Percentiles rank a stretch among this genome's conserved stretches.
These are phyloP conservation scores for Salicornia ramosissima DNA, from an alignment of 148 eudicot genomes.

Conservation along the genomic window DNA sequence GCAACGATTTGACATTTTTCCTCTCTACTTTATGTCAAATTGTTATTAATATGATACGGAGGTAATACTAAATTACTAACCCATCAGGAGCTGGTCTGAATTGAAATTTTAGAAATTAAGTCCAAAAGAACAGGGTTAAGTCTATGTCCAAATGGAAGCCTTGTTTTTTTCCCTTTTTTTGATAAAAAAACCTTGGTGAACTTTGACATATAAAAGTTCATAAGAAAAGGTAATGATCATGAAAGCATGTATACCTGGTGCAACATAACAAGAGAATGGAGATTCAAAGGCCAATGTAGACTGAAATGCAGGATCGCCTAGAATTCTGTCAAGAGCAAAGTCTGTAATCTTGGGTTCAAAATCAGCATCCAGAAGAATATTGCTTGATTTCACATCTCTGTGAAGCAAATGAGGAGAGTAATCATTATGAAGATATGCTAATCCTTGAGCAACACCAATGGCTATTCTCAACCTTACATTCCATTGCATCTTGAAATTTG, in stretches of 20 bases:
- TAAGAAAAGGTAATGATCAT: too few species aligned
- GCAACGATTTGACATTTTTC: too few species aligned
- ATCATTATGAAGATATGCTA: slow-evolving; percentile 80
- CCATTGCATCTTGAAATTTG: slow-evolving; percentile 57
- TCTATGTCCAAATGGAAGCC: too few species aligned
- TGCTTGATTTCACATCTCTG: slow-evolving; percentile 60
- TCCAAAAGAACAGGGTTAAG: too few species aligned
- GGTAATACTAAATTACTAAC: too few species aligned
- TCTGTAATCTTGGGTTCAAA: slow-evolving; percentile 76
- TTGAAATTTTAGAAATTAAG: too few species aligned
- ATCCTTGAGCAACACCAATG: slow-evolving; percentile 78
- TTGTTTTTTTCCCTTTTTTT: too few species aligned
- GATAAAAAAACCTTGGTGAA: too few species aligned
- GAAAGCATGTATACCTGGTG: slow-evolving; percentile 61
- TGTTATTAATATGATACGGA: too few species aligned
- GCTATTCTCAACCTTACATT: slow-evolving; percentile 59
- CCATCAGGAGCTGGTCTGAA: too few species aligned
- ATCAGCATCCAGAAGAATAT: slow-evolving; percentile 64
- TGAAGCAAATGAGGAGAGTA: slow-evolving; percentile 66
- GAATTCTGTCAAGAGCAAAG: slow-evolving; percentile 63
- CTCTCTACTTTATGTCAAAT: too few species aligned
- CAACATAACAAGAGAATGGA: slow-evolving; percentile 55
- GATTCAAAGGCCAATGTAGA: slow-evolving; percentile 52
- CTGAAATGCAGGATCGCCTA: slow-evolving; percentile 62
- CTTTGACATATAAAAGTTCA: too few species aligned